phyloP scores from a whole-genome alignment of 2,329 filamentous ascomycete species.

The Scedosporium boydii region DNA sequence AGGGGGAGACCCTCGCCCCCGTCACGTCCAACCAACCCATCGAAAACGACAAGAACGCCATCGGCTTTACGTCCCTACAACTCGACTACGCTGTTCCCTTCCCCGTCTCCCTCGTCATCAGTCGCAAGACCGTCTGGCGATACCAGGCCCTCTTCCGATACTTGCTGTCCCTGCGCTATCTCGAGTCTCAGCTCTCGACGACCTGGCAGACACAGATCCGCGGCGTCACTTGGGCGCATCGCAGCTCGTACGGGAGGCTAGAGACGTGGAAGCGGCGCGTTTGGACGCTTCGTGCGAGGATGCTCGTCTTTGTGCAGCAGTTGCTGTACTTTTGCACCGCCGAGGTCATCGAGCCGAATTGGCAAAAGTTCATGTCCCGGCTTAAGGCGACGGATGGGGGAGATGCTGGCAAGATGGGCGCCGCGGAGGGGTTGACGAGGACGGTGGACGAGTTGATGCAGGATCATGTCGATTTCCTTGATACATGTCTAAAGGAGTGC shows the following conservation, averaged over 20 bases:
- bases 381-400: conserved; percentile 52
- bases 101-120: conserved; percentile 89
- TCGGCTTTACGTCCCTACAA: conserved; percentile 84
- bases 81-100: conserved; percentile 94
- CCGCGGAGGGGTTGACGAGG: conserved; percentile 30
- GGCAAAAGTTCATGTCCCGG: conserved; percentile 85
- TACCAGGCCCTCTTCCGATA: conserved; percentile 97
- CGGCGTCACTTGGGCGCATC: conserved; percentile 71
- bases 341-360: conserved; percentile 97
- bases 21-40: conserved; percentile 37
- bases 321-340: conserved; percentile 93
- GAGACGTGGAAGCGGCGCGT: conserved; percentile 90
- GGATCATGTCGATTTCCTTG: conserved; percentile 95
- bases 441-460: conserved; percentile 99
- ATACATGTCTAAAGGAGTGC: conserved; percentile 96
- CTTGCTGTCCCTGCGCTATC: conserved; percentile 76
- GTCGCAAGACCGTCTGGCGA: conserved; percentile 89
- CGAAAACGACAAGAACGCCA: conserved; percentile 80
- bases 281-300: conserved; percentile 83
- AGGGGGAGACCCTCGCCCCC: conserved; percentile 72
- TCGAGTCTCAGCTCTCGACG: conserved; percentile 77
- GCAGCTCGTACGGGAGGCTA: conserved; percentile 60
- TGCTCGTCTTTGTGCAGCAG: conserved; percentile 96
- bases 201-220: conserved; percentile 90
- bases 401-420: conserved; percentile 9